Evolutionary conservation across 768 basidiomycete species (phyloP), one percentile per base, ranked within the genome.

Genomic region (Lactarius hengduanensis): DNA sequence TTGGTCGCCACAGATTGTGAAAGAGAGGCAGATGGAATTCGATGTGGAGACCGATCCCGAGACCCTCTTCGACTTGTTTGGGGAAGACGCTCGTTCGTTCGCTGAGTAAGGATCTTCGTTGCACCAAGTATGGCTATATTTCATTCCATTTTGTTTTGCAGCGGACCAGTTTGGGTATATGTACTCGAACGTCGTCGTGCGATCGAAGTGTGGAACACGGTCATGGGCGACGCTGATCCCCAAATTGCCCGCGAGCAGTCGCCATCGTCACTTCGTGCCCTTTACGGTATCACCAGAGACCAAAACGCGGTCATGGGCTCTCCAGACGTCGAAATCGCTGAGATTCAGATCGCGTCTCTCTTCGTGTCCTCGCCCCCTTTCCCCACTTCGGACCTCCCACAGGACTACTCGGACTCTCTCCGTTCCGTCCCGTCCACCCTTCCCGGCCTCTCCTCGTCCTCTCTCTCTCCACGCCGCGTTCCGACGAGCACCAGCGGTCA

Each of bases 91-190:
- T 9, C 80, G 81, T 38, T 88, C 85, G 57, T 82, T 94, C 65
- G 84, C 83, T 64, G 90, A 92, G 92, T 93, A 75, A 81, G 89
- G n/a, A 32, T 28, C 53, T 43, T 54, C 15, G 36, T 66, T 3
- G 34, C 36, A 57, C 65, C 65, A 61, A 53, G 36, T 15, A 61
- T 54, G 55, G 43, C 10, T 26, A 38, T 43, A 28, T 54, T 43
- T 32, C 38, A 15, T 38, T n/a, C 20, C 11, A 28, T 50, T 56
- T 20, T 56, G 20, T 18, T 43, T 58, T 36, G 36, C 66, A 93
- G 91, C 68, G 91, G 90, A 64, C 89, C 92, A 22, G 90, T 92
- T n/a, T 93, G 92, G 90, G 91, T 94, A 26, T 94, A 93, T 75
- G 89, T 94, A 45, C 87, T 94, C 68, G 92, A 93, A 74, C 85